A percentile compares a stretch with the other conserved stretches of the same genome.
phyloP scores from a whole-genome alignment of 768 basidiomycete genomes.

The Boletus coccyginus region DNA sequence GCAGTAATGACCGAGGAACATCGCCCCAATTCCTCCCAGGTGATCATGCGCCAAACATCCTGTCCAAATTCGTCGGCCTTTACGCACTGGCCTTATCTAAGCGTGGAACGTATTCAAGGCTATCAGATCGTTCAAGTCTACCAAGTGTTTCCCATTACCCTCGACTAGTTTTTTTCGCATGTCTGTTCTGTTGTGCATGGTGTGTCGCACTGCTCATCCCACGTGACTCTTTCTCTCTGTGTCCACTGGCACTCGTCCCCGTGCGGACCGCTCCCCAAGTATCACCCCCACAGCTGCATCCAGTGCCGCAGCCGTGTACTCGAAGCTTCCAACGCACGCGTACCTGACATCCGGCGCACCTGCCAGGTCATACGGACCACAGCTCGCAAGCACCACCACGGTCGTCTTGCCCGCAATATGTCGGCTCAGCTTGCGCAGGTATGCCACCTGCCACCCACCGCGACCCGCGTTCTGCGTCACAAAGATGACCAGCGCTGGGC shows the following conservation, averaged over 20 bases:
- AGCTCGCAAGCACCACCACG: conserved; percentile 55
- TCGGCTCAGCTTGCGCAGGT: conserved; percentile 31
- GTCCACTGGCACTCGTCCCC: conserved; percentile 13
- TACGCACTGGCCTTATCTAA: no score
- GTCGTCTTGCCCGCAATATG: conserved; percentile 21
- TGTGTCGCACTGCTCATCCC: conserved; percentile 8
- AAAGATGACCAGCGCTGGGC: conserved; percentile 37
- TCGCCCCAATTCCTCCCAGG: no score
- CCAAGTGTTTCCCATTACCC: no score
- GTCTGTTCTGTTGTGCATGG: no score
- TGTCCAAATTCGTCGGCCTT: no score
- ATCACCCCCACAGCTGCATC: conserved; percentile 42
- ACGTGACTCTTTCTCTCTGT: conserved; percentile 16
- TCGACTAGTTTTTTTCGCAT: no score
- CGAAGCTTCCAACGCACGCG: conserved; percentile 52
- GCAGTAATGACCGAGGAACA: no score
- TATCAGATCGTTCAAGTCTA: no score
- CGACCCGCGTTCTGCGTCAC: conserved; percentile 56
- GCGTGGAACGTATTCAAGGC: no score
- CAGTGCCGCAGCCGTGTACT: conserved; percentile 54
- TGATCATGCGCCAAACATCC: no score
- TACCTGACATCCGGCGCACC: conserved; percentile 23
- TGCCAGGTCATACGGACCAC: conserved; percentile 64
- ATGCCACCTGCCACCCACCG: conserved; percentile 49
- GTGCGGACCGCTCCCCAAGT: conserved; percentile 33